These are phyloP conservation scores for Nowakowskiella sp. DNA, from an alignment of 192 early-diverging fungal species.

Conservation along the genomic window DNA sequence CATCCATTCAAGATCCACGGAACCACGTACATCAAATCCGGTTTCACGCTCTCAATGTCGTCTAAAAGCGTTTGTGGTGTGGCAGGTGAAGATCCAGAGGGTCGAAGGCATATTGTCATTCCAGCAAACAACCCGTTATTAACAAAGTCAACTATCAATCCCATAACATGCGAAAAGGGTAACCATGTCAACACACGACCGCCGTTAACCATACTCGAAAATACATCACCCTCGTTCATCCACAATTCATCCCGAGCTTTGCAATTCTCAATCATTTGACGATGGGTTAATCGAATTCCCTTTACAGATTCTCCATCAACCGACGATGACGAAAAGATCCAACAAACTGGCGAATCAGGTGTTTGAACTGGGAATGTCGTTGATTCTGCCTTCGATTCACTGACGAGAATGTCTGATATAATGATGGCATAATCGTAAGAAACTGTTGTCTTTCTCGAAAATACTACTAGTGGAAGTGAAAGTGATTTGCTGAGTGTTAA, in stretches of 20 bases:
- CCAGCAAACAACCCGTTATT: conserved; percentile 5
- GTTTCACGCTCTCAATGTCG: neutral
- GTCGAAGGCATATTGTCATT: neutral
- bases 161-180: conserved; percentile 7
- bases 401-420: too few relatives aligned
- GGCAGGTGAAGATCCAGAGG: conserved; percentile 2
- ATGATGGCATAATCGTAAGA: too few relatives aligned
- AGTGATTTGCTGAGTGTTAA: too few relatives aligned
- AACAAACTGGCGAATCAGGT: too few relatives aligned
- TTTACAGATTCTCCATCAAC: conserved; percentile 1
- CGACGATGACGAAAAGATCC: conserved; percentile 6
- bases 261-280: conserved; percentile 1
- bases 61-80: conserved; percentile 2
- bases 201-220: neutral
- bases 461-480: too few relatives aligned
- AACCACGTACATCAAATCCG: conserved; percentile 3
- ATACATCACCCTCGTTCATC: too few relatives aligned
- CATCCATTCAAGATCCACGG: conserved; percentile 2
- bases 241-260: neutral
- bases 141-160: conserved; percentile 9
- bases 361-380: too few relatives aligned
- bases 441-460: too few relatives aligned
- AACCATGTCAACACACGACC: conserved; percentile 1
- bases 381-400: too few relatives aligned
- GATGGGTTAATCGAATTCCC: neutral